These are phyloP conservation scores for Trametes cubensis DNA, from an alignment of 768 basidiomycete species.

Conservation along the genomic window DNA sequence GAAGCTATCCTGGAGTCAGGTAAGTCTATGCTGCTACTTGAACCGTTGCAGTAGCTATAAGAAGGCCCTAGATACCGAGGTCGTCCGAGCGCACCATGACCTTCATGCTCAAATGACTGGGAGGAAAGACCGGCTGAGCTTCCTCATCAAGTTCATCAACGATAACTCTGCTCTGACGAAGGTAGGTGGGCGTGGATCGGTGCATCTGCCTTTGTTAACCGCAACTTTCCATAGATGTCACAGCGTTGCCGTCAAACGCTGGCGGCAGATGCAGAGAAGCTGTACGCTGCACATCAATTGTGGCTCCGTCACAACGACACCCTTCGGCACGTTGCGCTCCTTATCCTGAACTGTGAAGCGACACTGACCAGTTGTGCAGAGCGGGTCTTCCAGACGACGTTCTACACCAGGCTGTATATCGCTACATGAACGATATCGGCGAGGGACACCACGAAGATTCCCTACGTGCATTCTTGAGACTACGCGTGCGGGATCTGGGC, in stretches of 20 bases:
- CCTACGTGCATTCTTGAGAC: constrained; percentile 83
- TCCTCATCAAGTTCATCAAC: constrained; percentile 89
- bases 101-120: constrained; percentile 75
- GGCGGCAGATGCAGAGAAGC: constrained; percentile 82
- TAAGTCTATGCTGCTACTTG: constrained; percentile 34
- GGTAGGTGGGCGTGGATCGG: constrained; percentile 41
- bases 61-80: constrained; percentile 52
- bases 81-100: constrained; percentile 78
- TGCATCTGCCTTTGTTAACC: neutral
- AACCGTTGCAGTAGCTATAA: too few species aligned
- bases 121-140: constrained; percentile 74
- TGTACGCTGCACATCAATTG: constrained; percentile 77
- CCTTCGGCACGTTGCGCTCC: constrained; percentile 47
- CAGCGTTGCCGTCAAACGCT: constrained; percentile 76
- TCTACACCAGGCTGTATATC: constrained; percentile 69
- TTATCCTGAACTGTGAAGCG: too few species aligned
- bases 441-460: constrained; percentile 70
- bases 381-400: constrained; percentile 60
- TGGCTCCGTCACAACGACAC: constrained; percentile 79
- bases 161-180: constrained; percentile 80
- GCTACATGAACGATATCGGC: constrained; percentile 63
- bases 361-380: constrained; percentile 36
- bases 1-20: constrained; percentile 72
- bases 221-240: constrained; percentile 59
- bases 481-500: constrained; percentile 66